These are phyloP conservation scores for Trichocladium uniseriatum DNA, from an alignment of 495 filamentous ascomycete species.

Conservation along the genomic window DNA sequence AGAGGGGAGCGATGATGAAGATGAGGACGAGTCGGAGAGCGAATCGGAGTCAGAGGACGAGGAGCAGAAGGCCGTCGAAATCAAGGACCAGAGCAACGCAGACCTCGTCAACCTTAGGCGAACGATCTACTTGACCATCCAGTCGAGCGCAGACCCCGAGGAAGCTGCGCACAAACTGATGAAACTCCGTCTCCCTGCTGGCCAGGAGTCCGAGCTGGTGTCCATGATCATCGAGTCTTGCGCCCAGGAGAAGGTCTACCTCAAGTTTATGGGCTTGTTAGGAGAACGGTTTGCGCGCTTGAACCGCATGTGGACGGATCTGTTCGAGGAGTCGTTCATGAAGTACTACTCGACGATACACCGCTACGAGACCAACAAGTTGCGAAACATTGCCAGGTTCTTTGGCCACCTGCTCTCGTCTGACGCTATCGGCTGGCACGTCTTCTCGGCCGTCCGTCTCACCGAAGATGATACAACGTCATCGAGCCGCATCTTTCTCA, in stretches of 20 bases:
- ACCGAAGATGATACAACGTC: conserved; percentile 97
- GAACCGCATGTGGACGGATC: conserved; percentile 85
- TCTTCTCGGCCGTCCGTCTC: conserved; percentile 70
- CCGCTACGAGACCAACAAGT: conserved; percentile 84
- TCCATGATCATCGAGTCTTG: conserved; percentile 97
- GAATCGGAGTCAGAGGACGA: conserved; percentile 75
- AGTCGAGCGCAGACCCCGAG: conserved; percentile 89
- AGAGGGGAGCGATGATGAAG: conserved; percentile 72
- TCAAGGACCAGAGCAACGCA: conserved; percentile 95
- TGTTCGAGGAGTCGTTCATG: conserved; percentile 79
- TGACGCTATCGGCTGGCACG: conserved; percentile 88
- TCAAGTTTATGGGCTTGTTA: conserved; percentile 91
- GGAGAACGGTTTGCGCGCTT: conserved; percentile 93
- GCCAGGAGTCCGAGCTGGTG: conserved; percentile 80
- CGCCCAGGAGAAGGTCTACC: conserved; percentile 89
- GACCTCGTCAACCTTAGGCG: conserved; percentile 87
- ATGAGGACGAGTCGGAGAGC: conserved; percentile 64
- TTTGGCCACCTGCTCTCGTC: conserved; percentile 84
- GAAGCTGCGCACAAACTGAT: conserved; percentile 93
- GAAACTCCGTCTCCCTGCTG: conserved; percentile 81
- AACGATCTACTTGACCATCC: conserved; percentile 95
- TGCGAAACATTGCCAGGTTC: conserved; percentile 90
- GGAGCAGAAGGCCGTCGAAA: conserved; percentile 64
- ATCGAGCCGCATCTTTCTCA: conserved; percentile 92
- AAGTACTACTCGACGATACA: conserved; percentile 98